These are phyloP conservation scores for Mortierella sp. DNA, from an alignment of 371 early-diverging fungal genomes.

Conservation along the genomic window DNA sequence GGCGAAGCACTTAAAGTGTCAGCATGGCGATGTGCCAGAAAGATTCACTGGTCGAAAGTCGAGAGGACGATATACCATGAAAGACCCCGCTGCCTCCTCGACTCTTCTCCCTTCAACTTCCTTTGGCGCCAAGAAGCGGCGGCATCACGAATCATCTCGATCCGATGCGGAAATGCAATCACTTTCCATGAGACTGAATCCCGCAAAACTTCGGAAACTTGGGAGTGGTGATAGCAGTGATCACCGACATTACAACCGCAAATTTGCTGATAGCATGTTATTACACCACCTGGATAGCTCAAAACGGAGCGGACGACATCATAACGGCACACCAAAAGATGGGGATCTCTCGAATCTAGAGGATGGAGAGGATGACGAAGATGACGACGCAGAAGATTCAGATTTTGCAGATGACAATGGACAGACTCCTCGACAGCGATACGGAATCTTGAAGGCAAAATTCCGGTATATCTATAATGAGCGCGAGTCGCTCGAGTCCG, in stretches of 20 bases:
- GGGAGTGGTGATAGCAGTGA: constrained; percentile 17
- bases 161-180: constrained; percentile 30
- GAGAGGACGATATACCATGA: constrained; percentile 55
- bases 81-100: constrained; percentile 51
- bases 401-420: constrained; percentile 46
- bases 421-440: constrained; percentile 55
- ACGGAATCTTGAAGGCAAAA: constrained; percentile 69
- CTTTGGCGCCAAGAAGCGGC: constrained; percentile 40
- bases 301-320: constrained; percentile 8
- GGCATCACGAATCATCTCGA: constrained; percentile 25
- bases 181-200: constrained; percentile 8
- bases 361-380: constrained; percentile 13
- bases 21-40: constrained; percentile 56
- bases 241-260: constrained; percentile 19
- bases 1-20: constrained; percentile 57
- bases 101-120: constrained; percentile 41
- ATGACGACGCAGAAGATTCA: constrained; percentile 48
- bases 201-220: constrained; percentile 41
- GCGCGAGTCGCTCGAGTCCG: constrained; percentile 67
- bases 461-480: constrained; percentile 67
- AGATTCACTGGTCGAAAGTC: constrained; percentile 56
- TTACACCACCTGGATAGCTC: constrained; percentile 20
- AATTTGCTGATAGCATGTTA: constrained; percentile 15
- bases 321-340: background rate
- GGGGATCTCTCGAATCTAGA: background rate